Base-by-base conservation (phyloP, 768 basidiomycete species). In the Boletus coccyginus region DNA sequence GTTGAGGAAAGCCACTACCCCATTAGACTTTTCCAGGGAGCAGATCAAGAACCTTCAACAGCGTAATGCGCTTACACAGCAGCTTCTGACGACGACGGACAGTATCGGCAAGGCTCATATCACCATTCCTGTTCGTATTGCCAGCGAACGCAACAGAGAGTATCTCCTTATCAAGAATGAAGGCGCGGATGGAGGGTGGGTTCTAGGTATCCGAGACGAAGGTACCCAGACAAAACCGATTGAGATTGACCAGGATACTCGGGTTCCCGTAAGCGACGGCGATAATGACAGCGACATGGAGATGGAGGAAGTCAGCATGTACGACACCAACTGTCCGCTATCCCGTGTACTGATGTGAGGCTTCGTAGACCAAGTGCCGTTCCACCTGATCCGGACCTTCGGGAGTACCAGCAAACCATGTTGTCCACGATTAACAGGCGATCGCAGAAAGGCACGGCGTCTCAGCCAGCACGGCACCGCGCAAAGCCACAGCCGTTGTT, bases 111-210 rank as follows among this genome's bases (percentile, higher is more conserved):
- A 87, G 66, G 91, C 92, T 0, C 83, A 93, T 67, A 81, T 98
- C 47, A 85, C 86, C 5, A 98, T 98, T 53, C 96, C 96, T 39
- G 82, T 96, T 33, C 83, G 97, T 21, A 91, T 99, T 58, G 97
- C 97, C 1, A 94, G 93, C 62, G 95, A 98, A 72, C 77, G 95
- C 58, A 98, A 98, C 66, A 87, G 85, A 69, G 87, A 97, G 70
- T 99, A 99, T 71, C 78, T 98, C n/a, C 78, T 99, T 56, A 79
- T 98, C 56, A 96, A 96, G 76, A 96, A 97, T 64, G 86, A 92
- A 59, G 87, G 88, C 35, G 83, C 75, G 16, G 86, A 82, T 21
- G 94, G 95, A 3, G 97, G 97, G 1, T 99, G 97, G 96, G 85
- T 95, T 40, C 76, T 99, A 17, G 96, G 96, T 5, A 87, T 98